These are phyloP conservation scores for Plantago major DNA, from an alignment of 257 asterid genomes.

Conservation along the genomic window DNA sequence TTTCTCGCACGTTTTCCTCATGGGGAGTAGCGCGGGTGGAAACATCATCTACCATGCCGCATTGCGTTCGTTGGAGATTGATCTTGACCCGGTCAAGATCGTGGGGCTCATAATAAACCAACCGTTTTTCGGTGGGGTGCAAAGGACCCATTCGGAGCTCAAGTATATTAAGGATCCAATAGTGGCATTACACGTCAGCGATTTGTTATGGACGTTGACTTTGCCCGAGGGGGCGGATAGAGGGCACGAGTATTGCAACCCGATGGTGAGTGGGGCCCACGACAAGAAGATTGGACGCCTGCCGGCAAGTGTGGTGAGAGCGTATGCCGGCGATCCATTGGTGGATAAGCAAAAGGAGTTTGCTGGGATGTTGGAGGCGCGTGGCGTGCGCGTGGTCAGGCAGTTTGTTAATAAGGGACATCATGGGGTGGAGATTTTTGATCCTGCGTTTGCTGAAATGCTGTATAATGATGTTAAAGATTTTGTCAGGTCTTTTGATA, in stretches of 20 bases:
- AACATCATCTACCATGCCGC: constrained; percentile 48
- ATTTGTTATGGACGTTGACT: constrained; percentile 61
- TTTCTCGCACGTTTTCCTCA: constrained; percentile 45
- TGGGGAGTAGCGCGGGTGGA: constrained; percentile 71
- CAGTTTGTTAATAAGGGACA: constrained; percentile 45
- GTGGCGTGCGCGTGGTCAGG: constrained; percentile 49
- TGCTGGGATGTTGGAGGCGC: constrained; percentile 43
- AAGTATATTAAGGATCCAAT: constrained; percentile 25
- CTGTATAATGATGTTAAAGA: constrained; percentile 32
- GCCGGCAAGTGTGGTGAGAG: constrained; percentile 49
- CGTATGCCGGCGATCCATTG: constrained; percentile 55
- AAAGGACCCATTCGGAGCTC: constrained; percentile 49
- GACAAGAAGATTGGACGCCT: constrained; percentile 41
- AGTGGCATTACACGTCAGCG: constrained; percentile 39
- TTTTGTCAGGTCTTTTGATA: constrained; percentile 23
- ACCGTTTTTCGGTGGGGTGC: constrained; percentile 53
- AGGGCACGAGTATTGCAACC: constrained; percentile 51
- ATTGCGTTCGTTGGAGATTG: constrained; percentile 29
- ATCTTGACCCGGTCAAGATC: constrained; percentile 43
- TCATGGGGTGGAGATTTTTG: constrained; percentile 58
- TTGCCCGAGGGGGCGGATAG: constrained; percentile 54
- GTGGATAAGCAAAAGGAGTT: constrained; percentile 61
- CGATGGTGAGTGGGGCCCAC: constrained; percentile 14
- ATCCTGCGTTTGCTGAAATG: constrained; percentile 40
- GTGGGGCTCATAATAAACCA: constrained; percentile 56